Evolutionary conservation across 179 eudicot genomes (phyloP).

Genomic region (Heliamphora pulchella): DNA sequence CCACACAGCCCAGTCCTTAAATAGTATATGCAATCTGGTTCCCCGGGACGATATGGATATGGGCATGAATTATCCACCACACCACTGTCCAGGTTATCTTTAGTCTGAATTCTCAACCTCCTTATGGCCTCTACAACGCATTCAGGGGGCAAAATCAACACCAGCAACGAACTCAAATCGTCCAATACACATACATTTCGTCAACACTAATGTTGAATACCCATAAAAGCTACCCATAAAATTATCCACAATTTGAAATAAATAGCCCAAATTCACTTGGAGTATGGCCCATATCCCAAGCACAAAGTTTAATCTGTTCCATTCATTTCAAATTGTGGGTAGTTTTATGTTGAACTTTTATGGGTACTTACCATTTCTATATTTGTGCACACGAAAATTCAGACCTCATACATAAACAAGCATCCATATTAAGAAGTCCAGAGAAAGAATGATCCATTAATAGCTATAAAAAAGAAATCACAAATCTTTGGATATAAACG

Average conservation of each 20-base stretch:
- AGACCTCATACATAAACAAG: background rate
- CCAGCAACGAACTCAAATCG: background rate
- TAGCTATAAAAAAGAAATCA: too few species aligned
- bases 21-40: conserved; percentile 60
- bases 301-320: too few species aligned
- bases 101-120: conserved; percentile 29
- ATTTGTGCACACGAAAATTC: background rate
- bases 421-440: background rate
- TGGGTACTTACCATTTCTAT: too few species aligned
- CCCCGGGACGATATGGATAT: conserved; percentile 63
- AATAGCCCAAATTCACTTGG: background rate
- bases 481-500: too few species aligned
- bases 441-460: background rate
- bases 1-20: conserved; percentile 61
- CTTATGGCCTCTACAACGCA: conserved; percentile 34
- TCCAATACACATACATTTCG: background rate
- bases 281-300: too few species aligned
- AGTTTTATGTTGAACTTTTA: too few species aligned
- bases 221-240: background rate
- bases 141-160: conserved; percentile 3
- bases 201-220: background rate
- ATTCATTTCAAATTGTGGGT: too few species aligned
- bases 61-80: conserved; percentile 16
- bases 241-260: background rate
- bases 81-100: conserved; percentile 18